A percentile compares a stretch with the other conserved stretches of the same genome.
Conservation (phyloP, 208 protist genomes). For the Trypanosoma boissoni region DNA sequence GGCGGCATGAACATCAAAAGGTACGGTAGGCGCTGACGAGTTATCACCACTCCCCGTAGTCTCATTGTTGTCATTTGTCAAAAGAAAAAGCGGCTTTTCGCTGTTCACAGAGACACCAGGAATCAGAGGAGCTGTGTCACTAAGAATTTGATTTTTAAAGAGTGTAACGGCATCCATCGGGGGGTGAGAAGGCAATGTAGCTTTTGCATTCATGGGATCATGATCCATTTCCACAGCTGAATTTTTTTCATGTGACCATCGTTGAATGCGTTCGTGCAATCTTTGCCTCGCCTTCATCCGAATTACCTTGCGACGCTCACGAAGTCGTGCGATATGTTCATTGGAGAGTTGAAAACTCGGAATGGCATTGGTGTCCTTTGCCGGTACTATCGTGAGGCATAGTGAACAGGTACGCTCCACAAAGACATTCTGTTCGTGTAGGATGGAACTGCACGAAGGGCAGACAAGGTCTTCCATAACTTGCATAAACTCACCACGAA, state of each 20-base stretch:
- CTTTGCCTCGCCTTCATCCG: constrained; percentile 37
- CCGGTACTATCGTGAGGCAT: constrained; percentile 58
- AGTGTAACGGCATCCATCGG: constrained; percentile 17
- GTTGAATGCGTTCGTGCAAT: constrained; percentile 37
- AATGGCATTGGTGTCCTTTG: constrained; percentile 43
- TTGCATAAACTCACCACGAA: constrained; percentile 64
- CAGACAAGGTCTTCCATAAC: constrained; percentile 78
- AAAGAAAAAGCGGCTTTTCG: constrained; percentile 23
- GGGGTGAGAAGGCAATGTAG: not conserved
- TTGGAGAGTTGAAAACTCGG: constrained; percentile 73
- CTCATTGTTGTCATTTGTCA: constrained; percentile 7
- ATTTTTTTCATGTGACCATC: constrained; percentile 15
- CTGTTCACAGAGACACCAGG: constrained; percentile 30
- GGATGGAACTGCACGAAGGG: constrained; percentile 56
- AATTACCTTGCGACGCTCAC: constrained; percentile 39
- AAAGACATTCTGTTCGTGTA: constrained; percentile 56
- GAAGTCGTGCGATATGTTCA: constrained; percentile 53
- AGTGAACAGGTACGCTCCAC: constrained; percentile 57
- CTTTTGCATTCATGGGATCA: not conserved
- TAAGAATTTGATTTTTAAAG: constrained; percentile 23
- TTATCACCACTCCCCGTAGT: not conserved
- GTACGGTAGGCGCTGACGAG: not conserved
- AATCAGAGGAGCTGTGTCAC: constrained; percentile 22
- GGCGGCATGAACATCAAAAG: constrained; percentile 50
- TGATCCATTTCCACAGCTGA: not conserved